Base-by-base conservation (phyloP, 768 basidiomycete genomes). In the Russula abietina region DNA sequence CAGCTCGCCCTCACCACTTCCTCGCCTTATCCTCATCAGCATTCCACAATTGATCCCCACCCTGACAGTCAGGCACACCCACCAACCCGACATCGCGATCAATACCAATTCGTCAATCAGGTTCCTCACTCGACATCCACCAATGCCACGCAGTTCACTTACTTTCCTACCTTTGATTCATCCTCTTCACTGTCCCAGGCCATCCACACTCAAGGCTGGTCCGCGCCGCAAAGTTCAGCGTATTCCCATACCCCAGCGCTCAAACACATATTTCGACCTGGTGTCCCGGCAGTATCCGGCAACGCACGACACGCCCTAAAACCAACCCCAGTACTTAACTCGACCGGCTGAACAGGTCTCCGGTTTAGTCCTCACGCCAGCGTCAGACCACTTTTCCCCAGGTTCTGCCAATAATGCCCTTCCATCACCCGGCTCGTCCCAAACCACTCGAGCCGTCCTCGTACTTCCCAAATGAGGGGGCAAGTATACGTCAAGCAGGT, bases 61-160 rank as follows among this genome's bases (percentile, higher is more conserved):
- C 26, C 50, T 8, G 46, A 55, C 8, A 30, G 22, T 19, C 62
- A 41, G 5, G 19, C 39, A 0, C 62, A 60, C 24, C 12, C 36
- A 1, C 33, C 45, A 4, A n/a, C 32, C 1, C 65, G 36, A 30
- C 59, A 65, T 22, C 41, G 9, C 3, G 53, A 66, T 52, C 59
- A 50, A 9, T 66, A 66, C 28, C 65, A 66, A 7, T 66, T 66
- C 6, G 65, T 66, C 22, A 30, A 49, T 32, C 63, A 60, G 24
- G 46, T 49, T 24, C 33, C 53, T 30, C 55, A n/a, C 14, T 32
- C 39, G n/a, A 17, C 60, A 16, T 12, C 58, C 9, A 10, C 51
- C 14, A 54, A 59, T 58, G 38, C 55, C 11, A 6, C 52, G 1
- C 36, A n/a, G 22, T 54, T 33, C 32, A 14, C 7, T 7, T 57